Base-by-base conservation (phyloP, 371 early-diverging fungal genomes). In the Mucor saturninus region DNA sequence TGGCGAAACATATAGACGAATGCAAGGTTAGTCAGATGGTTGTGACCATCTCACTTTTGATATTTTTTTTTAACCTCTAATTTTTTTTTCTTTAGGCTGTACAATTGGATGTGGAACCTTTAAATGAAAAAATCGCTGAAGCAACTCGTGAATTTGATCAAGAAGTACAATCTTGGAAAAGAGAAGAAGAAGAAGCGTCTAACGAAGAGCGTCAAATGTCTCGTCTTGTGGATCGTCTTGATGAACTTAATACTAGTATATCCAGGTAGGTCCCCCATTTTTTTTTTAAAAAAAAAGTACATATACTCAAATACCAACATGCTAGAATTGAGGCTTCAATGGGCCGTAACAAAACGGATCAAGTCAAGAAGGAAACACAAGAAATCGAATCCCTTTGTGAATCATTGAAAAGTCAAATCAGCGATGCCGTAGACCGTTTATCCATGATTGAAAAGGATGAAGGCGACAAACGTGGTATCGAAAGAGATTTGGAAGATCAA, bases 401-500 rank as follows among this genome's bases (percentile, higher is more conserved):
- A 31, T 60, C 51, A 15, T 56, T 55, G 29, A 54, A 30, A 26
- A 48, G 32, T 61, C 53, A 28, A 50, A 67, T 21, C 56, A 66
- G 5, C 32, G 63, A 11, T 38, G 61, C 35, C 0, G 69, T 70
- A 14, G 73, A 68, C 21, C 58, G 72, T 46, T 65, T 83, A 49
- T 67, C 77, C 14, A 61, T 52, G 2, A 50, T 86, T 35, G 85
- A 88, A 35, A 82, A 80, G 28, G 79, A 83, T 51, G 67, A 81
- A 14, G 57, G 70, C 2, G 82, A 85, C 21, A 62, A 80, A 57
- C 69, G 75, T 56, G 73, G 80, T 2, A 56, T 82, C 2, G 82
- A 87, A 61, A 80, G 91, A 8, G 85, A 85, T 32, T 74, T 94
- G 26, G 76, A 84, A 5, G 91, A 91, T 63, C 92, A 91, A 52